phyloP scores from a whole-genome alignment of 768 basidiomycete genomes.

The Rhizopogon vinicolor region DNA sequence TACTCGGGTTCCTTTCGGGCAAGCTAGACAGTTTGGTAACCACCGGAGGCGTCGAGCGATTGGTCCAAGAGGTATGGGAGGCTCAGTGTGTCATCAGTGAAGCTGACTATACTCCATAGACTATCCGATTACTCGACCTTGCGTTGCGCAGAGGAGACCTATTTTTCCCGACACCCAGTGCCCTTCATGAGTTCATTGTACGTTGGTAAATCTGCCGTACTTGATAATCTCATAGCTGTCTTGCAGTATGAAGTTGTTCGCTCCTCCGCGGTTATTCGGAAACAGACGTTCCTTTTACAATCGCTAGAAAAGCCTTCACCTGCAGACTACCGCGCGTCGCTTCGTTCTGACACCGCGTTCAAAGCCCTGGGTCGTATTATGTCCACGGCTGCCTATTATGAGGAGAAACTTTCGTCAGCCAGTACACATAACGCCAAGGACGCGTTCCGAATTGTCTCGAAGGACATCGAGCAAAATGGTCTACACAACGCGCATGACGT shows the following conservation, averaged over 20 bases:
- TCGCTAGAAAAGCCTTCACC: conserved; percentile 29
- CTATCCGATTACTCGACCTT: conserved; percentile 49
- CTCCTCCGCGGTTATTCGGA: conserved; percentile 43
- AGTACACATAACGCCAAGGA: conserved; percentile 45
- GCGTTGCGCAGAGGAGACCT: conserved; percentile 47
- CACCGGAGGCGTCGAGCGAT: conserved; percentile 46
- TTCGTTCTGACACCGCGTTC: conserved; percentile 29
- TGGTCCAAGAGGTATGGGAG: conserved; percentile 48
- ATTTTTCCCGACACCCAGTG: conserved; percentile 48
- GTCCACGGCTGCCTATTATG: conserved; percentile 46
- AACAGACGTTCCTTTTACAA: conserved; percentile 42
- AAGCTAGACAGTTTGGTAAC: conserved; percentile 50
- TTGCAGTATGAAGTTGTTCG: conserved; percentile 65
- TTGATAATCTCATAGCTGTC: neutral
- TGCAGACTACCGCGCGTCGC: conserved; percentile 18
- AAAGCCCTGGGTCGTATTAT: conserved; percentile 40
- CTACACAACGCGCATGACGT: conserved; percentile 35
- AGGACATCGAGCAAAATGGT: conserved; percentile 60
- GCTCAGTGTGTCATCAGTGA: neutral
- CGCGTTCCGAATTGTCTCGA: conserved; percentile 53
- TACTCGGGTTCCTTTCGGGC: conserved; percentile 53
- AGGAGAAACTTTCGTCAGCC: conserved; percentile 42
- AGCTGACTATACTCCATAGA: conserved; percentile 26
- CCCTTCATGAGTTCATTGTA: conserved; percentile 61
- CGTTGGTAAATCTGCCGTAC: conserved; percentile 17